These are phyloP conservation scores for Dactylellina sp. DNA, from an alignment of 2,329 filamentous ascomycete species.

Conservation along the genomic window DNA sequence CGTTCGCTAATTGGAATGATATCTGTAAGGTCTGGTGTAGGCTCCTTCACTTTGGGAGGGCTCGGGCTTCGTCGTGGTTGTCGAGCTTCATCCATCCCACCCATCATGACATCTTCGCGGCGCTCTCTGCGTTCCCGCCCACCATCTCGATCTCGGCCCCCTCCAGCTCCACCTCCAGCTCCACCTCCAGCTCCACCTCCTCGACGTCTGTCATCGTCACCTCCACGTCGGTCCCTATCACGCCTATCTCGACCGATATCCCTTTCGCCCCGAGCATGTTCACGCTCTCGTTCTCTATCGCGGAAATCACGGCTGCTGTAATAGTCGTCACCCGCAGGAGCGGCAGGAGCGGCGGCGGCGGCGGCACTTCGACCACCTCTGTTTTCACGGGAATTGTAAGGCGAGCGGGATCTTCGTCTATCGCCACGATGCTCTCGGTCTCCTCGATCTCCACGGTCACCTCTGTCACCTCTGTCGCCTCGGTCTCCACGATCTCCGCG, in stretches of 20 bases:
- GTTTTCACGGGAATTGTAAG: slow-evolving; percentile 55
- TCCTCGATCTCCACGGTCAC: slow-evolving; percentile 61
- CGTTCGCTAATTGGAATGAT: slow-evolving; percentile 83
- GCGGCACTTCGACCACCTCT: slow-evolving; percentile 62
- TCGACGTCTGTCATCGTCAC: slow-evolving; percentile 67
- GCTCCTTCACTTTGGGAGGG: slow-evolving; percentile 91
- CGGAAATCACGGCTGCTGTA: slow-evolving; percentile 74
- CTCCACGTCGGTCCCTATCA: slow-evolving; percentile 66
- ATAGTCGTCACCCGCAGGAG: slow-evolving; percentile 74
- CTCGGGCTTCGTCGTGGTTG: slow-evolving; percentile 79
- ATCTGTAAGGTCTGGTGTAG: slow-evolving; percentile 92
- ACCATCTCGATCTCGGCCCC: slow-evolving; percentile 64
- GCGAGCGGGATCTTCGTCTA: slow-evolving; percentile 64
- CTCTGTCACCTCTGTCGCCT: slow-evolving; percentile 63
- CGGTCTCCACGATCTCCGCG: slow-evolving; percentile 62
- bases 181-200: too few species aligned
- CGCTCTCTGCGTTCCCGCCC: slow-evolving; percentile 69
- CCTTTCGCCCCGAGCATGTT: slow-evolving; percentile 69
- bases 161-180: too few species aligned
- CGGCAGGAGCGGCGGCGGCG: slow-evolving; percentile 68
- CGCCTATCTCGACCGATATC: slow-evolving; percentile 73
- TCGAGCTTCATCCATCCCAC: slow-evolving; percentile 64
- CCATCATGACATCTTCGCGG: slow-evolving; percentile 62
- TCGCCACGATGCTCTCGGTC: slow-evolving; percentile 66
- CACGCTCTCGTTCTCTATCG: slow-evolving; percentile 82